Evolutionary conservation across 345 rosid genomes (phyloP), one percentile per base, ranked within the genome.

Genomic region (Stellera chamaejasme): DNA sequence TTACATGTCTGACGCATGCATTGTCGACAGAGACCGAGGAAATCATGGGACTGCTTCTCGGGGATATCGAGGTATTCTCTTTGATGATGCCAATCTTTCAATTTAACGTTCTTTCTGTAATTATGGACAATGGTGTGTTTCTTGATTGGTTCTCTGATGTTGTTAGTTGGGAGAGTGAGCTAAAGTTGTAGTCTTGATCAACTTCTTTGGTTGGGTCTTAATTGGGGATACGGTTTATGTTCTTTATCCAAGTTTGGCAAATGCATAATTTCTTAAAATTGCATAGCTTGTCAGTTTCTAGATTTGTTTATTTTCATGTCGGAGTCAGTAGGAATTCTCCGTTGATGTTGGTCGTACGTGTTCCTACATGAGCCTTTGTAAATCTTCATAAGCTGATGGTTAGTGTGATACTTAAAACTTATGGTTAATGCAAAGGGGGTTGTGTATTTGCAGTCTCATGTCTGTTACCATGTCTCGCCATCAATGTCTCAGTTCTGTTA

Each of bases 31-130:
- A 93, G 73, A 93, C 97, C 36, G 99, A 93, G 66, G 99, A 93
- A 72, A 93, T 93, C 81, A 87, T 93, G 97, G 99, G 99, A 28
- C 96, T 93, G 61, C 97, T 93, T 55, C 99, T 93, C 59, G 99
- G 99, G 56, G 99, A 93, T 62, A 79, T 87, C 64, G 83, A 93
- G 99, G 97, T 92, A 47, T 11, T 19, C 2, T 58, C 42, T 54
- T 44, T 10, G 12, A 32, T 53, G 39, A 16, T 15, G 15, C 54
- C 41, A 42, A 10, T 56, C 28, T 43, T 52, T 16, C 48, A 13
- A 10, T 58, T 56, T 42, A 44, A 44, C 19, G 23, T 12, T 19
- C 13, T 44, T 39, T 47, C 13, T 49, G 13, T 16, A 13, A n/a
- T 36, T 52, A 23, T 12, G 42, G 13, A 10, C 2, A 32, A 32